A percentile compares a stretch with the other conserved stretches of the same genome.
Conservation (phyloP, 441 rosid species). For the Adansonia gregorii region DNA sequence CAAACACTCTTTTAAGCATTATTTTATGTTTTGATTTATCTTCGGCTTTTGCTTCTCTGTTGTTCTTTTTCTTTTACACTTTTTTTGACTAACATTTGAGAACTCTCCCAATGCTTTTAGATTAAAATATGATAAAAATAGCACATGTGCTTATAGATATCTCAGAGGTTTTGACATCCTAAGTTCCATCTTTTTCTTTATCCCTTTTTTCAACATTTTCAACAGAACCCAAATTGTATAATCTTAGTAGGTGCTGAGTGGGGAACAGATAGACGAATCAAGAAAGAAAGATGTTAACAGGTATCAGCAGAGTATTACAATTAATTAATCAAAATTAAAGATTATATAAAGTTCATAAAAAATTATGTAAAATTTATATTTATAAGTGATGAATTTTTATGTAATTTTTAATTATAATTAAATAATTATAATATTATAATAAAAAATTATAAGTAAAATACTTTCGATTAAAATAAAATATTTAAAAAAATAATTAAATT, state of each 20-base stretch:
- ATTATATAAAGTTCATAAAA: too few species aligned
- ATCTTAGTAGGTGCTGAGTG: conserved; percentile 26
- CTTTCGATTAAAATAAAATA: too few species aligned
- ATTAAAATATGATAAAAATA: conserved; percentile 24
- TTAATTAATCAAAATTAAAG: too few species aligned
- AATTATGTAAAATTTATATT: too few species aligned
- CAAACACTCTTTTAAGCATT: neutral
- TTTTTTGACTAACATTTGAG: conserved; percentile 25
- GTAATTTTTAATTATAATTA: too few species aligned
- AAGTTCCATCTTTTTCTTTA: conserved; percentile 36
- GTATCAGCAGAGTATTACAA: too few species aligned
- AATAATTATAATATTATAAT: too few species aligned
- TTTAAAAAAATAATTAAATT: too few species aligned
- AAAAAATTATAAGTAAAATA: too few species aligned
- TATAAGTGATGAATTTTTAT: too few species aligned
- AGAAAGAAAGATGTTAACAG: conserved; percentile 21
- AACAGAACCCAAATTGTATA: conserved; percentile 28
- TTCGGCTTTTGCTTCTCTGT: neutral
- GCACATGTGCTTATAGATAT: conserved; percentile 36
- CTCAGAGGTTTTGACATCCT: conserved; percentile 47
- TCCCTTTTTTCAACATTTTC: conserved; percentile 20
- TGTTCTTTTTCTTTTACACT: neutral
- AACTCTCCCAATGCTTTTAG: conserved; percentile 22
- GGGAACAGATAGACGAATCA: conserved; percentile 20
- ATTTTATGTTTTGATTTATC: neutral